These are phyloP conservation scores for Yueomyces sinensis DNA, from an alignment of 805 yeast genomes.

Conservation along the genomic window DNA sequence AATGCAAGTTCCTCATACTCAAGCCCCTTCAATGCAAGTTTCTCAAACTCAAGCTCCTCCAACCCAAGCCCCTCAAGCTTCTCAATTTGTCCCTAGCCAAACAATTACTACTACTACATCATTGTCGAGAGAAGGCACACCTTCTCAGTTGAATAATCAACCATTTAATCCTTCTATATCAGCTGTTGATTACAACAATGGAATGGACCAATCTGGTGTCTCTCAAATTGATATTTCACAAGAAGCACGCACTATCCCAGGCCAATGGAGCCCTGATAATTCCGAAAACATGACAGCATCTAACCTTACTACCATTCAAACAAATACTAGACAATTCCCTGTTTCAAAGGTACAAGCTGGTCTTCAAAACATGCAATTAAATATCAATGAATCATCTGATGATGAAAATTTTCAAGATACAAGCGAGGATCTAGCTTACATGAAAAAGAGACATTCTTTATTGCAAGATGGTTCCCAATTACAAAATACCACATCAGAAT, in stretches of 20 bases:
- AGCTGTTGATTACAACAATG: no score
- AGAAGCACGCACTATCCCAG: slow-evolving; percentile 4
- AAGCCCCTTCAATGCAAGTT: slow-evolving; percentile 1
- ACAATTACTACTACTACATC: not conserved
- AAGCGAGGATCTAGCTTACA: slow-evolving; percentile 1
- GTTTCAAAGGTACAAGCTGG: not conserved
- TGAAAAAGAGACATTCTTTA: not conserved
- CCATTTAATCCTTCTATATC: no score
- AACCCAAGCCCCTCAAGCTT: not conserved
- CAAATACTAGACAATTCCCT: not conserved
- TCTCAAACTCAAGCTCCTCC: not conserved
- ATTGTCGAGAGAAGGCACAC: no score
- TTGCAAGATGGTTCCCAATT: not conserved
- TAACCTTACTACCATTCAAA: not conserved
- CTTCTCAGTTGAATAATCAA: no score
- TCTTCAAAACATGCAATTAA: slow-evolving; percentile 14
- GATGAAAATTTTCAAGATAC: slow-evolving; percentile 22
- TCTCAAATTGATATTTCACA: no score
- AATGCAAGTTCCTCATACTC: slow-evolving; percentile 2
- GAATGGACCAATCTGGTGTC: no score
- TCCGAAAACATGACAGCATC: not conserved
- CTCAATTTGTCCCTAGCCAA: not conserved
- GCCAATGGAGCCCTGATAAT: slow-evolving; percentile 13
- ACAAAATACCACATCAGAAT: not conserved
- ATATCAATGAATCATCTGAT: slow-evolving; percentile 32